phyloP scores from a whole-genome alignment of 2,329 filamentous ascomycete genomes.

The Akanthomyces lecanii region DNA sequence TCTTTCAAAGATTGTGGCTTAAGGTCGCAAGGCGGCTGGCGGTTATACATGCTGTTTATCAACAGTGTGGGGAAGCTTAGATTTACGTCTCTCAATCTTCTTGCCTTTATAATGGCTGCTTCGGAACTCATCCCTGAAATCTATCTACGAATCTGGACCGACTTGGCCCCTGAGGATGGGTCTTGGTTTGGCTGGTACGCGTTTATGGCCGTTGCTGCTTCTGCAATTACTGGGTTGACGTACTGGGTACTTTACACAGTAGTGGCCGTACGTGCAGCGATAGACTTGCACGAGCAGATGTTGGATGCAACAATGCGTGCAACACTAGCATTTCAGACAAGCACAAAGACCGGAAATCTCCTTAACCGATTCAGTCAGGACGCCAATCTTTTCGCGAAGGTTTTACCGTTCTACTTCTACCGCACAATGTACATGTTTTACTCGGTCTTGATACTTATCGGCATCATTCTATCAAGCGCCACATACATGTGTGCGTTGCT shows the following conservation, averaged over 20 bases:
- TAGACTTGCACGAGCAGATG: background rate
- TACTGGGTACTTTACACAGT: background rate
- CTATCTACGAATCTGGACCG: background rate
- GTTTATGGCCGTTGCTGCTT: background rate
- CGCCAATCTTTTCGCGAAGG: background rate
- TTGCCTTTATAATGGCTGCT: background rate
- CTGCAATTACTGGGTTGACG: background rate
- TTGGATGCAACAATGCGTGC: background rate
- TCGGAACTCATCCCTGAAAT: background rate
- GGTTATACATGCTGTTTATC: background rate
- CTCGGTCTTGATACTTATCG: background rate
- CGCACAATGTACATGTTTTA: background rate
- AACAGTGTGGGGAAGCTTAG: background rate
- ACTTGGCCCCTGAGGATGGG: background rate
- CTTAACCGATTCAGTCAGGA: slow-evolving; percentile 6
- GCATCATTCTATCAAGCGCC: background rate
- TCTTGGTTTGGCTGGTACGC: background rate
- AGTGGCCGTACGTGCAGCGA: background rate
- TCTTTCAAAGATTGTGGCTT: background rate
- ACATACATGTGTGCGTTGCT: slow-evolving; percentile 33
- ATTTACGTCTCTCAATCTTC: background rate
- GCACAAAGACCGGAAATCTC: background rate
- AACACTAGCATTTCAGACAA: background rate
- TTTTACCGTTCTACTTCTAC: background rate
- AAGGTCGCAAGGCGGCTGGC: background rate